These are phyloP conservation scores for Dictyostelium purpureum DNA, from an alignment of 78 protist species.

Conservation along the genomic window DNA sequence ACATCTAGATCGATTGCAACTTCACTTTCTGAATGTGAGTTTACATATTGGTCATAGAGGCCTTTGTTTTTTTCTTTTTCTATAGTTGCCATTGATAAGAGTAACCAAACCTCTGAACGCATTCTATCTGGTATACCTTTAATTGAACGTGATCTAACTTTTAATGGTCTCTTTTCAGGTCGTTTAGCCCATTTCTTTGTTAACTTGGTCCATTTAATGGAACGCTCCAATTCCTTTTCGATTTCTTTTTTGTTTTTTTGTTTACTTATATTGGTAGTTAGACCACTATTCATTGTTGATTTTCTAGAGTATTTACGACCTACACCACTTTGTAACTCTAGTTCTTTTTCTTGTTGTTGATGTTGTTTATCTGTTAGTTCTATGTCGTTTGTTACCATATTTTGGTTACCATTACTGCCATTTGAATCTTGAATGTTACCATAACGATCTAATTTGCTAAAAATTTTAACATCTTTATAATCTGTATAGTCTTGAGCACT, in stretches of 20 bases:
- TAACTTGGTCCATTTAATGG: slow-evolving; percentile 33
- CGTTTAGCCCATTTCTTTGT: slow-evolving; percentile 17
- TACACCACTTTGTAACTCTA: not conserved
- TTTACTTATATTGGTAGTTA: not conserved
- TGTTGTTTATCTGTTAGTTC: not conserved
- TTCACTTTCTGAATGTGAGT: not conserved
- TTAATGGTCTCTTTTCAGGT: not conserved
- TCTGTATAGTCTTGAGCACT: not conserved
- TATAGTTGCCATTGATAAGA: not conserved
- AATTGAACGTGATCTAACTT: slow-evolving; percentile 24
- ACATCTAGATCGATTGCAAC: slow-evolving; percentile 46
- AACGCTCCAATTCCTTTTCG: slow-evolving; percentile 41
- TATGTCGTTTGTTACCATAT: not conserved
- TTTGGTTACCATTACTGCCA: not conserved
- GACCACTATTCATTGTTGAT: not conserved
- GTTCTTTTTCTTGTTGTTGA: not conserved
- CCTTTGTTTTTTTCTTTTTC: not conserved
- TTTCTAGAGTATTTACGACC: not conserved
- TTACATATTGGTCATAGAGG: not conserved
- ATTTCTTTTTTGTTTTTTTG: not conserved
- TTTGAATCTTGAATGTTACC: slow-evolving; percentile 20
- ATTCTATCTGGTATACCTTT: slow-evolving; percentile 69
- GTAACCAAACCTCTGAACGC: slow-evolving; percentile 33
- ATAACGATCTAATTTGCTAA: slow-evolving; percentile 35
- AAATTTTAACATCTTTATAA: slow-evolving; percentile 10